These are phyloP conservation scores for Metschnikowia bowlesiae DNA, from an alignment of 805 yeast species.

Conservation along the genomic window DNA sequence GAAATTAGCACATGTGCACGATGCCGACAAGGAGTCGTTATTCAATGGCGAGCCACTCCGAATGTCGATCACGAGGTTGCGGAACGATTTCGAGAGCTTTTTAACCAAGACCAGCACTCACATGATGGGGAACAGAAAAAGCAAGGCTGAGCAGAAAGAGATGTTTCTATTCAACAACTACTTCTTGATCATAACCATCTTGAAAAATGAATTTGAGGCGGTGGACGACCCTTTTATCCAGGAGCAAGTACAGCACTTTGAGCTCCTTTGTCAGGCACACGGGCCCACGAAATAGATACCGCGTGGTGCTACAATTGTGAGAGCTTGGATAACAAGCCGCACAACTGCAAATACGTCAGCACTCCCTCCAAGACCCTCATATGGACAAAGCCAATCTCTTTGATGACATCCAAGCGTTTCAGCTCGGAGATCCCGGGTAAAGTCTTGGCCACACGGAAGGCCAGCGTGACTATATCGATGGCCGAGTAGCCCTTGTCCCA, in stretches of 20 bases:
- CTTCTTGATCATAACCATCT: slow-evolving; percentile 54
- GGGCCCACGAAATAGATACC: slow-evolving; percentile 14
- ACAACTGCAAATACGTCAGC: slow-evolving; percentile 76
- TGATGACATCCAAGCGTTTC: slow-evolving; percentile 67
- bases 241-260: slow-evolving; percentile 38
- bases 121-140: slow-evolving; percentile 25
- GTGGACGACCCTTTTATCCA: slow-evolving; percentile 22
- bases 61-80: slow-evolving; percentile 60
- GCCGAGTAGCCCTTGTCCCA: slow-evolving; percentile 94
- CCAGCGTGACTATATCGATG: slow-evolving; percentile 85
- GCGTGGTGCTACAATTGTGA: slow-evolving; percentile 8
- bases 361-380: slow-evolving; percentile 94
- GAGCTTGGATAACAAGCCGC: slow-evolving; percentile 71
- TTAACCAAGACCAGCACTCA: slow-evolving; percentile 64
- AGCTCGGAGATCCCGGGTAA: slow-evolving; percentile 65
- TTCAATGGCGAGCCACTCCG: slow-evolving; percentile 65
- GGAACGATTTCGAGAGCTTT: slow-evolving; percentile 76
- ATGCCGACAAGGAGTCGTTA: slow-evolving; percentile 17
- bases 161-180: slow-evolving; percentile 71
- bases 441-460: slow-evolving; percentile 82
- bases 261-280: slow-evolving; percentile 38
- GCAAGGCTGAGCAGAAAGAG: slow-evolving; percentile 51
- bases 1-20: slow-evolving; percentile 37
- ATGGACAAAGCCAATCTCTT: slow-evolving; percentile 86
- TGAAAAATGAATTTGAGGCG: slow-evolving; percentile 37